Evolutionary conservation across 805 yeast species (phyloP).

Genomic region (Pichia paraexigua): DNA sequence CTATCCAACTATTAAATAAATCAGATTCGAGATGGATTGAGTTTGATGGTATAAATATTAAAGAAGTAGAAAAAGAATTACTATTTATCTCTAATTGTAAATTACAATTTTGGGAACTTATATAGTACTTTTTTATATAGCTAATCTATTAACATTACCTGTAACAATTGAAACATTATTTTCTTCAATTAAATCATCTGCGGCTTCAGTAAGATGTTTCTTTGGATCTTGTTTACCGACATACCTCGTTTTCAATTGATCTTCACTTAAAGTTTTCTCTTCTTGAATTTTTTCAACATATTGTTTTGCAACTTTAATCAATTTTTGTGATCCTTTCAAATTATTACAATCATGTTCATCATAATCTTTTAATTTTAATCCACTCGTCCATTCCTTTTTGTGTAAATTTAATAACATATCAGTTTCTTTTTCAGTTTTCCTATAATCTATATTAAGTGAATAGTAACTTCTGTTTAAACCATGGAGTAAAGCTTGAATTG

Average conservation of each 20-base stretch:
- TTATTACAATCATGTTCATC: constrained; percentile 70
- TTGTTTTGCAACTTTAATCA: constrained; percentile 85
- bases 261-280: constrained; percentile 81
- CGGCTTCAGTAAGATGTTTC: constrained; percentile 88
- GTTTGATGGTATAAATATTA: constrained; percentile 44
- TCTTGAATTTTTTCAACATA: constrained; percentile 88
- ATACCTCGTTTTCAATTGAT: constrained; percentile 87
- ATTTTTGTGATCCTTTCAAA: constrained; percentile 58
- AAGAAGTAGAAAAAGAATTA: constrained; percentile 44
- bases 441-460: constrained; percentile 90
- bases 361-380: constrained; percentile 72
- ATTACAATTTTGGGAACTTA: constrained; percentile 57
- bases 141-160: constrained; percentile 83
- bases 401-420: constrained; percentile 90
- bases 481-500: constrained; percentile 93
- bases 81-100: constrained; percentile 55
- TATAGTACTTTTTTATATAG: constrained; percentile 44
- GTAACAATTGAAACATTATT: constrained; percentile 83
- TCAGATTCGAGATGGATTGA: constrained; percentile 46
- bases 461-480: constrained; percentile 96
- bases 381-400: constrained; percentile 93
- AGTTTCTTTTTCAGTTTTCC: constrained; percentile 85
- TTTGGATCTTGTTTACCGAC: constrained; percentile 99
- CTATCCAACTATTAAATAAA: constrained; percentile 39
- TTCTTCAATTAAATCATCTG: constrained; percentile 78